These are phyloP conservation scores for Vitis labrusca DNA, from an alignment of 164 flowering plant genomes.

Conservation along the genomic window DNA sequence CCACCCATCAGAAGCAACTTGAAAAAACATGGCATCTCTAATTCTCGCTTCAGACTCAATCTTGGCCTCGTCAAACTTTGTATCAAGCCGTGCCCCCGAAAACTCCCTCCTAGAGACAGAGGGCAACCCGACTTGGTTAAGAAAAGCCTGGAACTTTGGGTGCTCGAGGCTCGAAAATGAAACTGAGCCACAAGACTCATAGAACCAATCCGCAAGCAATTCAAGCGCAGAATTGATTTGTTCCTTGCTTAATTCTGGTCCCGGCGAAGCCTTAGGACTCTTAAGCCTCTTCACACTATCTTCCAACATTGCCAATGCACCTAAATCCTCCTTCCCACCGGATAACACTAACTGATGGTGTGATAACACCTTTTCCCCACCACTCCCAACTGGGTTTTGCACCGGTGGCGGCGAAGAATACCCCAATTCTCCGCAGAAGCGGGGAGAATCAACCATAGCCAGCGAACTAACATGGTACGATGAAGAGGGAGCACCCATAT, in stretches of 20 bases:
- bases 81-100: conserved; percentile 31
- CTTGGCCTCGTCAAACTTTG: conserved; percentile 35
- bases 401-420: neutral
- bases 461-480: conserved; percentile 6
- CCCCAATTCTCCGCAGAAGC: neutral
- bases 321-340: conserved; percentile 49
- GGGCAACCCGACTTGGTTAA: conserved; percentile 45
- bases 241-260: conserved; percentile 26
- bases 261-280: conserved; percentile 37
- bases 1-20: conserved; percentile 47
- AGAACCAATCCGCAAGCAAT: conserved; percentile 42
- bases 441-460: conserved; percentile 20
- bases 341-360: conserved; percentile 40
- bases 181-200: conserved; percentile 42
- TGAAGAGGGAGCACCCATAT: conserved; percentile 3
- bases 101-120: conserved; percentile 26
- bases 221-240: conserved; percentile 41
- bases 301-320: conserved; percentile 42
- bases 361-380: neutral
- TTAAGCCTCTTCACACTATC: conserved; percentile 50
- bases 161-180: conserved; percentile 44
- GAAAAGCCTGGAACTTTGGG: conserved; percentile 44
- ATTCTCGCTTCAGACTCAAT: conserved; percentile 38
- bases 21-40: conserved; percentile 50
- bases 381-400: neutral